Base-by-base conservation (phyloP, 352 stramenopile genomes). In the Phytophthora palmivora region DNA sequence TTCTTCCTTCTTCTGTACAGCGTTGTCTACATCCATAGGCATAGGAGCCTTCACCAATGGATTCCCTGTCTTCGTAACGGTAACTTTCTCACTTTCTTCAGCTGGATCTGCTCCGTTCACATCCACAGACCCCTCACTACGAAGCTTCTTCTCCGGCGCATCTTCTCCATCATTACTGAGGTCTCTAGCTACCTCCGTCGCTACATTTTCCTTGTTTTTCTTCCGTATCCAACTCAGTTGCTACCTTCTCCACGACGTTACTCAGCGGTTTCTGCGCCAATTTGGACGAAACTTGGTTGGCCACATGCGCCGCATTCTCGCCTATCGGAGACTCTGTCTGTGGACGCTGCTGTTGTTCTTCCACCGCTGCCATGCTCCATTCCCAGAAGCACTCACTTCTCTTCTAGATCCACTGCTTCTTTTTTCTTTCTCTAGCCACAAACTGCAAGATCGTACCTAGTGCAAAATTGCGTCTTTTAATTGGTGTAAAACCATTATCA, bases 351-450 rank as follows among this genome's bases (percentile, higher is more conserved):
- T 73, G 32, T 6, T 63, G 43, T 32, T 73, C 38, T 43, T 60
- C 64, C 41, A 32, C 39, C 33, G 47, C 45, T 21, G 49, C 64
- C 58, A 72, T 77, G 5, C 33, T 72, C 51, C 66, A 70, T 67
- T 21, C 48, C 53, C 38, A 11, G 44, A 38, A 7, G 37, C 30
- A 2, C 2, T 26, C 16, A 18, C 22, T 3, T 11, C 56, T 46
- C 47, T 18, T 4, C 24, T 30, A 24, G 26, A 63, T 57, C 19
- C 39, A 21, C 28, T 19, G 28, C 38, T 67, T 64, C 39, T 56
- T 65, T 58, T n/a, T 69, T 18, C 24, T 61, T 34, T 49, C 12
- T 18, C 30, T 43, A 55, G 48, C 59, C 59, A 59, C 30, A 18
- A 16, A 58, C n/a, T 3, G 9, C 8, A 18, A 47, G 14, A 36